Conservation (phyloP, 2,329 filamentous ascomycete genomes). For the Zarea fungicola region DNA sequence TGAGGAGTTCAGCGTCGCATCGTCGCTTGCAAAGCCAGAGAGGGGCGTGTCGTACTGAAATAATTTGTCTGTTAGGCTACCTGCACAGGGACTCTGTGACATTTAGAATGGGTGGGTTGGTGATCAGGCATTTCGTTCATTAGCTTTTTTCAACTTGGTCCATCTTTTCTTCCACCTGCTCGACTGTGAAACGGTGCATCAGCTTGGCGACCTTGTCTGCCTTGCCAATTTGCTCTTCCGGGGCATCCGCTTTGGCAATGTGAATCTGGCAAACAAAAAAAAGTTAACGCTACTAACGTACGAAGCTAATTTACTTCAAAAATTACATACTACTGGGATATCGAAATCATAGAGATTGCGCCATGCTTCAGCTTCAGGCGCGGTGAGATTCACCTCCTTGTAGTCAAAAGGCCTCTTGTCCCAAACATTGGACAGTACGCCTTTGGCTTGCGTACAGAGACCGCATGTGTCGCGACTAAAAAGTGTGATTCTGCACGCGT, state of each 20-base stretch:
- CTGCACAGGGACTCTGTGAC: background rate
- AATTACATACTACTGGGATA: slow-evolving; percentile 63
- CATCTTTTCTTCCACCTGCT: slow-evolving; percentile 65
- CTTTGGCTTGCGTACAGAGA: slow-evolving; percentile 64
- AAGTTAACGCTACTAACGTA: background rate
- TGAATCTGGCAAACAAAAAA: slow-evolving; percentile 43
- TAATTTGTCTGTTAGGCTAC: too few relatives aligned
- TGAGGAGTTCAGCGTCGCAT: slow-evolving; percentile 41
- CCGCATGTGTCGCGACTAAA: slow-evolving; percentile 70
- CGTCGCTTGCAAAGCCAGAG: slow-evolving; percentile 22
- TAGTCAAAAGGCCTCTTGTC: slow-evolving; percentile 62
- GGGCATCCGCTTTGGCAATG: slow-evolving; percentile 51
- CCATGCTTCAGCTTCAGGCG: slow-evolving; percentile 58
- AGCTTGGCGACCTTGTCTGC: slow-evolving; percentile 61
- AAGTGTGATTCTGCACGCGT: slow-evolving; percentile 62
- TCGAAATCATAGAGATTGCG: slow-evolving; percentile 74
- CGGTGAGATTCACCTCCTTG: slow-evolving; percentile 64
- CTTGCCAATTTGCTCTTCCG: slow-evolving; percentile 47
- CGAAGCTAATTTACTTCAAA: background rate
- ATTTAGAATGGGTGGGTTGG: too few relatives aligned
- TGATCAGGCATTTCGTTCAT: too few relatives aligned
- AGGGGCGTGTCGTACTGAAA: slow-evolving; percentile 39
- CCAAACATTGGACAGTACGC: slow-evolving; percentile 63
- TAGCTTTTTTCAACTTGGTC: slow-evolving; percentile 44
- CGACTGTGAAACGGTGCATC: slow-evolving; percentile 70